Evolutionary conservation across 2,329 filamentous ascomycete genomes (phyloP).

Genomic region (Nannizziopsis barbatae): DNA sequence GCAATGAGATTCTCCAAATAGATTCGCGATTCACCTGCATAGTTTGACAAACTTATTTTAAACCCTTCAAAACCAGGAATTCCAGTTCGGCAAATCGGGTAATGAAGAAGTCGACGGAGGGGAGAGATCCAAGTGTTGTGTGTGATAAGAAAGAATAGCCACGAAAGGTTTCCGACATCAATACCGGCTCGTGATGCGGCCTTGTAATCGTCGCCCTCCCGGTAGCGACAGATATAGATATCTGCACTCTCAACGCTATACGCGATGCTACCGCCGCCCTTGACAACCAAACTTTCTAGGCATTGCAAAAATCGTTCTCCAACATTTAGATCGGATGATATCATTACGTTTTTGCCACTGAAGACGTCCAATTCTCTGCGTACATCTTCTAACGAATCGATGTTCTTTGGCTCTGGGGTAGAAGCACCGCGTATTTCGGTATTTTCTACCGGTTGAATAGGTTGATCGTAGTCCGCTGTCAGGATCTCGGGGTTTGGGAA

Average conservation of each 20-base stretch:
- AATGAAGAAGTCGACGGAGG: conserved; percentile 71
- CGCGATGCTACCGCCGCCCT: conserved; percentile 60
- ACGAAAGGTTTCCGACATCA: conserved; percentile 81
- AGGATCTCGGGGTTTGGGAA: conserved; percentile 80
- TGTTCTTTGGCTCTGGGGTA: conserved; percentile 37
- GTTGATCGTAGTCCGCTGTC: conserved; percentile 45
- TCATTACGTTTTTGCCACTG: conserved; percentile 61
- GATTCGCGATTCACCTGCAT: conserved; percentile 82
- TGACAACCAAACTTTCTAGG: conserved; percentile 57
- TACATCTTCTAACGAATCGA: conserved; percentile 27
- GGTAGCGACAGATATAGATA: conserved; percentile 77
- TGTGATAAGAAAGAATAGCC: conserved; percentile 87
- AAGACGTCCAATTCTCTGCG: conserved; percentile 60
- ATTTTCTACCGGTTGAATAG: conserved; percentile 47
- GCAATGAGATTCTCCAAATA: conserved; percentile 87
- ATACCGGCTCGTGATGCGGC: conserved; percentile 64
- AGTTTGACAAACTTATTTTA: conserved; percentile 87
- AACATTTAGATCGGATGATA: conserved; percentile 64
- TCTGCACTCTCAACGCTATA: conserved; percentile 57
- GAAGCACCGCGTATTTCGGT: conserved; percentile 58
- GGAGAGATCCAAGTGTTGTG: conserved; percentile 83
- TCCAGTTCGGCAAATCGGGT: conserved; percentile 66
- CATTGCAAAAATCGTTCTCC: conserved; percentile 54
- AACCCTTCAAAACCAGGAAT: conserved; percentile 67
- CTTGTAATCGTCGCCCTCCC: conserved; percentile 68